Conservation (phyloP, 192 early-diverging fungal genomes). For the Chytriomyces sp. region DNA sequence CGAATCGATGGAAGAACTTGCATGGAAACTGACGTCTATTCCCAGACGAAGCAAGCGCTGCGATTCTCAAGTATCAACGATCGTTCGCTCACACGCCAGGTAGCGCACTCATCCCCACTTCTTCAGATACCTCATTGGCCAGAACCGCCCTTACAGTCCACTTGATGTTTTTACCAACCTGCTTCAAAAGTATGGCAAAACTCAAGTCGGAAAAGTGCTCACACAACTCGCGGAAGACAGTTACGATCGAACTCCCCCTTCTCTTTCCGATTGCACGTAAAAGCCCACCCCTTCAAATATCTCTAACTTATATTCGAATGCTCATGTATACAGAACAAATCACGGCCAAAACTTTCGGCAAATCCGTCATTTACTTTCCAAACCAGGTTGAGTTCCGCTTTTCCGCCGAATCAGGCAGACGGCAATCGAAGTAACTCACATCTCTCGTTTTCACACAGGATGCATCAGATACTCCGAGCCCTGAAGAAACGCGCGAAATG, state of each 20-base stretch:
- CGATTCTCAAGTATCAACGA: slow-evolving; percentile 15
- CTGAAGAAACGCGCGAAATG: slow-evolving; percentile 35
- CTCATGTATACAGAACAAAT: slow-evolving; percentile 5
- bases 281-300: background rate
- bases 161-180: slow-evolving; percentile 52
- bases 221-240: slow-evolving; percentile 45
- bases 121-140: slow-evolving; percentile 28
- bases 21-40: background rate
- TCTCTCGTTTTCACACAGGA: slow-evolving; percentile 5
- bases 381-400: background rate
- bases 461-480: slow-evolving; percentile 7
- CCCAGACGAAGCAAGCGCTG: slow-evolving; percentile 18
- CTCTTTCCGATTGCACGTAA: background rate
- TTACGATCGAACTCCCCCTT: background rate
- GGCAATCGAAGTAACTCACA: background rate
- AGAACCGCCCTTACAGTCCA: slow-evolving; percentile 51
- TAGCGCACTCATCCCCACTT: background rate
- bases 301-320: background rate
- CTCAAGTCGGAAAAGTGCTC: slow-evolving; percentile 42
- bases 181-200: slow-evolving; percentile 42
- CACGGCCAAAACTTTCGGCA: slow-evolving; percentile 28
- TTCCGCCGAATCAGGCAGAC: background rate
- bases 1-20: background rate
- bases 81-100: background rate
- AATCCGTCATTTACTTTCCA: slow-evolving; percentile 19